A percentile compares a stretch with the other conserved stretches of the same genome.
phyloP scores from a whole-genome alignment of 1,284 basidiomycete species.

The Malassezia sp. region DNA sequence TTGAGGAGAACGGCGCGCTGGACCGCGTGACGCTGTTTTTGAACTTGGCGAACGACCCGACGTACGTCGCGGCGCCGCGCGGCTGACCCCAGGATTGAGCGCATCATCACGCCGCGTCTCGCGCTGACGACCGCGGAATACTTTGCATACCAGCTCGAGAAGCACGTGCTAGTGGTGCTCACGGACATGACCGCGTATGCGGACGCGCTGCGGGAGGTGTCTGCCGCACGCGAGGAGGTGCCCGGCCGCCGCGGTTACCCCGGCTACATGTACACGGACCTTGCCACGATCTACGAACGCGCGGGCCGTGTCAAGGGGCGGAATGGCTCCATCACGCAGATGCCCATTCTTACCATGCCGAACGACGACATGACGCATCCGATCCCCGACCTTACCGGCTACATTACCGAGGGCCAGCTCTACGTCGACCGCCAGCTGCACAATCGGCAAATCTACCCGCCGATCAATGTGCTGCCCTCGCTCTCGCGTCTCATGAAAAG shows the following conservation, averaged over 20 bases:
- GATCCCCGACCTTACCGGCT: conserved; percentile 95
- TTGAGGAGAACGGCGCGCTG: conserved; percentile 94
- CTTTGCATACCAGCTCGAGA: conserved; percentile 98
- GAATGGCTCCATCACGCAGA: conserved; percentile 98
- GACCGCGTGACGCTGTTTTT: conserved; percentile 97
- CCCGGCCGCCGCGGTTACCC: conserved; percentile 99
- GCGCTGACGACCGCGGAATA: conserved; percentile 98
- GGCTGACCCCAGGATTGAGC: conserved; percentile 89
- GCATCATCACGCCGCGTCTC: conserved; percentile 97
- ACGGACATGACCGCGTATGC: conserved; percentile 99
- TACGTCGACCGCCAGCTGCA: conserved; percentile 82
- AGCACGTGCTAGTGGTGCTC: conserved; percentile 96
- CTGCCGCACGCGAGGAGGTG: conserved; percentile 96
- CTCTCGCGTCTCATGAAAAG: conserved; percentile 99
- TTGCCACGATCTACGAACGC: conserved; percentile 92
- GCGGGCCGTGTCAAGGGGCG: conserved; percentile 94
- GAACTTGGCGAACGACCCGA: conserved; percentile 98
- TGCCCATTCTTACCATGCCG: conserved; percentile 98
- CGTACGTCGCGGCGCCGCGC: no score
- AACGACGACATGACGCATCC: conserved; percentile 99
- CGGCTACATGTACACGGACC: conserved; percentile 63
- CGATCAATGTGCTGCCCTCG: conserved; percentile 97
- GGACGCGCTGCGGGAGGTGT: conserved; percentile 84
- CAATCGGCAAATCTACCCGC: conserved; percentile 95
- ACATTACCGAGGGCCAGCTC: conserved; percentile 98